These are phyloP conservation scores for Chloris gayana DNA, from an alignment of 176 grass and related monocot species.

Conservation along the genomic window DNA sequence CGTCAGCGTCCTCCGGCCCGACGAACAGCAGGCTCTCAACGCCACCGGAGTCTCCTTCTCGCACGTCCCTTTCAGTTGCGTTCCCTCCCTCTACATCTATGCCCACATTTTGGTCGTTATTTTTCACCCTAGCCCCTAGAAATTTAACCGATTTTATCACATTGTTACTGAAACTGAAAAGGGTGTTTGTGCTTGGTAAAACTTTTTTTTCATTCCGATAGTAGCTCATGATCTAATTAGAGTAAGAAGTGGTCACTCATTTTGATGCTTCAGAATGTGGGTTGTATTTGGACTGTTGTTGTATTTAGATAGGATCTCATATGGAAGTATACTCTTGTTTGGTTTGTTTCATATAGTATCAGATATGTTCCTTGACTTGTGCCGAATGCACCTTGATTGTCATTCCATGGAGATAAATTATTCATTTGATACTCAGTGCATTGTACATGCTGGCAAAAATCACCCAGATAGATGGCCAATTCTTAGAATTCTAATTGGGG, in stretches of 20 bases:
- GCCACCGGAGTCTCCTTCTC: conserved; percentile 56
- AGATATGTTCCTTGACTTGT: too few relatives aligned
- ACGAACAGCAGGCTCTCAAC: conserved; percentile 48
- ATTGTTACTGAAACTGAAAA: not conserved
- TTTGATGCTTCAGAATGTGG: not conserved
- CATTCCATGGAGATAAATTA: too few relatives aligned
- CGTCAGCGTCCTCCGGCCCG: conserved; percentile 9
- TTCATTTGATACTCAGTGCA: not conserved
- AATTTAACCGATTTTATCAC: not conserved
- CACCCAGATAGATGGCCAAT: not conserved
- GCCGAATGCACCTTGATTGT: too few relatives aligned
- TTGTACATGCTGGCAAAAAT: not conserved
- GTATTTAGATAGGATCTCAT: not conserved
- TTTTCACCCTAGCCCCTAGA: not conserved
- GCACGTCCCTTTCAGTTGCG: conserved; percentile 61
- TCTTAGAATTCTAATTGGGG: not conserved
- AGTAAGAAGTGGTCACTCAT: not conserved
- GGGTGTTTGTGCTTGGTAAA: not conserved
- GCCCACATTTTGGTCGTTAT: not conserved
- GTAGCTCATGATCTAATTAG: not conserved
- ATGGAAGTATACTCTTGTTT: too few relatives aligned
- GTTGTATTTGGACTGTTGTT: not conserved
- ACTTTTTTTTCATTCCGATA: not conserved
- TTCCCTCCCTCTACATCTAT: not conserved
- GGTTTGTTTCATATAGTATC: too few relatives aligned